These are phyloP conservation scores for Penicillium sp. DNA, from an alignment of 2,329 filamentous ascomycete genomes.

Conservation along the genomic window DNA sequence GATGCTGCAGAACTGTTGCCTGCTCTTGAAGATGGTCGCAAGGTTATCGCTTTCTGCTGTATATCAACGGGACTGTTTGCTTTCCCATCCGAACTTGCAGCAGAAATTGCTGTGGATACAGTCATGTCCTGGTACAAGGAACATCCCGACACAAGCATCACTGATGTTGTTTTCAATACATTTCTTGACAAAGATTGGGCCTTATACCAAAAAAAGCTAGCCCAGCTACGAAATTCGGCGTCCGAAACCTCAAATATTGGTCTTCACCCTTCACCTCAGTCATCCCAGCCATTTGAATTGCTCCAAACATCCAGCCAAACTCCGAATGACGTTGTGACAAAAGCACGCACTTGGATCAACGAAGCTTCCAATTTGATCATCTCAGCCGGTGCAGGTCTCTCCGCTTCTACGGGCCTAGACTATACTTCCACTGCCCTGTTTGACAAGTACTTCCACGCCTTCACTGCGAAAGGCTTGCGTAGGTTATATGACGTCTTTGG, in stretches of 20 bases:
- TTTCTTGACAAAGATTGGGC: conserved; percentile 19
- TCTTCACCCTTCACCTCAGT: background rate
- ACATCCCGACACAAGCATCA: conserved; percentile 16
- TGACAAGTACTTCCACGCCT: conserved; percentile 23
- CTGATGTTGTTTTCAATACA: conserved; percentile 25
- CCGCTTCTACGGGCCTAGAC: conserved; percentile 25
- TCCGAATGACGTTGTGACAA: background rate
- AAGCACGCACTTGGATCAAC: conserved; percentile 18
- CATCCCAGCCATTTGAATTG: background rate
- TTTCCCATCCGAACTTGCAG: conserved; percentile 20
- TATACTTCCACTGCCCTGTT: conserved; percentile 28
- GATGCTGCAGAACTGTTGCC: conserved; percentile 14
- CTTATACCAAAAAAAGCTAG: conserved; percentile 8
- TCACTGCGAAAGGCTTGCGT: conserved; percentile 32
- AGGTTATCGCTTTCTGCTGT: conserved; percentile 24
- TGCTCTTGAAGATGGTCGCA: conserved; percentile 14
- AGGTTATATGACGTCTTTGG: conserved; percentile 24
- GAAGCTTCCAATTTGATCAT: conserved; percentile 23
- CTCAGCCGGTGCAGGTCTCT: conserved; percentile 24
- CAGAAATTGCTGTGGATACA: conserved; percentile 15
- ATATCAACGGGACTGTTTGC: conserved; percentile 29
- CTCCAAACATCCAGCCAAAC: background rate
- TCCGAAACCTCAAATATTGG: background rate
- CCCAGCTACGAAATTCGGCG: no score
- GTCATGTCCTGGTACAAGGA: conserved; percentile 16